Percentiles rank a stretch among this genome's conserved stretches.
phyloP scores from a whole-genome alignment of 108 stramenopile genomes.

The Epithemia pelagica region DNA sequence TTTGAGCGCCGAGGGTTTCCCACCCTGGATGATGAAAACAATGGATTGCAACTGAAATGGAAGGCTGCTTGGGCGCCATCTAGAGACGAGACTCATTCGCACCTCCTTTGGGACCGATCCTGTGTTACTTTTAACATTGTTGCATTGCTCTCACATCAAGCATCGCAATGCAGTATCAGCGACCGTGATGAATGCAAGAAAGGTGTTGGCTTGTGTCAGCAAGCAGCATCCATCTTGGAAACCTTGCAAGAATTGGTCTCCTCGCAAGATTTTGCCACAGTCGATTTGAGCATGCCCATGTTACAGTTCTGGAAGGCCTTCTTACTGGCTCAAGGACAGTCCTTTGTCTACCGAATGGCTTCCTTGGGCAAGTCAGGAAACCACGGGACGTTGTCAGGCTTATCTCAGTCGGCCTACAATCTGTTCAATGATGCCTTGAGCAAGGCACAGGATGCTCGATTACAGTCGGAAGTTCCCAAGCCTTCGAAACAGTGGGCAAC shows the following conservation, averaged over 20 bases:
- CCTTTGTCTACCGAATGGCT: constrained; percentile 32
- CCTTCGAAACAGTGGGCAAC: constrained; percentile 28
- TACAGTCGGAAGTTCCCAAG: constrained; percentile 32
- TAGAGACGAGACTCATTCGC: constrained; percentile 28
- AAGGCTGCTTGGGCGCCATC: constrained; percentile 22
- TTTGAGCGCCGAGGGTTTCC: constrained; percentile 48
- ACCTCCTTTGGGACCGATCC: constrained; percentile 38
- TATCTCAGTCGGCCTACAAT: constrained; percentile 23
- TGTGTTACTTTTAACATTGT: constrained; percentile 39
- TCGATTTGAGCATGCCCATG: constrained; percentile 33
- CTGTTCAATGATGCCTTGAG: constrained; percentile 37
- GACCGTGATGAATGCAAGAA: constrained; percentile 33
- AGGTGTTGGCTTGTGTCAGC: constrained; percentile 25
- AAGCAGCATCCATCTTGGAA: constrained; percentile 24
- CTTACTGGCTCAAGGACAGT: constrained; percentile 35
- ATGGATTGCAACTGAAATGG: constrained; percentile 30
- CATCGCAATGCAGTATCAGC: constrained; percentile 11
- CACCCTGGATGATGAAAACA: constrained; percentile 15
- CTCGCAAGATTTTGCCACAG: constrained; percentile 25
- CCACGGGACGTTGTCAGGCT: constrained; percentile 28
- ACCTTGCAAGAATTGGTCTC: constrained; percentile 8
- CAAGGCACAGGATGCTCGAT: constrained; percentile 31
- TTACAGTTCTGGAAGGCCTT: constrained; percentile 37
- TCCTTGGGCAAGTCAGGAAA: constrained; percentile 16
- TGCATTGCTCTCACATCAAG: constrained; percentile 25